phyloP scores from a whole-genome alignment of 345 rosid species.

The Carallia brachiata region DNA sequence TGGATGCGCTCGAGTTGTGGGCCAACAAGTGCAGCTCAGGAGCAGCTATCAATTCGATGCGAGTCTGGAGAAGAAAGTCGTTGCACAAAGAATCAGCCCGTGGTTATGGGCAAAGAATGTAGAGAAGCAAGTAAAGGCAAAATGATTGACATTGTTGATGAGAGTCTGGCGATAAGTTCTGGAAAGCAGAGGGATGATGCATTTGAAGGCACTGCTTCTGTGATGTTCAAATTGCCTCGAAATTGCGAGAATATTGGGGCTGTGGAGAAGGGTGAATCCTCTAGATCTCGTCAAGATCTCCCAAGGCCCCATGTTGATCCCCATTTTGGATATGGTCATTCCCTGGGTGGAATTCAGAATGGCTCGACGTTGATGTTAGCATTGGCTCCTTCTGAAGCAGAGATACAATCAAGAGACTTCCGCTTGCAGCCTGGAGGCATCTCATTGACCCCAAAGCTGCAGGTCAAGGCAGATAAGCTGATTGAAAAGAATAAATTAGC shows the following conservation, averaged over 20 bases:
- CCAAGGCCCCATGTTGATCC: constrained; percentile 4
- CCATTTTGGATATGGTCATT: constrained; percentile 7
- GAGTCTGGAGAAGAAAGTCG: constrained; percentile 18
- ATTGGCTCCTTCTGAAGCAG: constrained; percentile 23
- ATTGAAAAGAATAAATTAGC: constrained; percentile 21
- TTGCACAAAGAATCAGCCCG: constrained; percentile 7
- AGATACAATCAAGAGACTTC: constrained; percentile 22
- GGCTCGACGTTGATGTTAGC: background rate
- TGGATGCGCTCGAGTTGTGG: constrained; percentile 41
- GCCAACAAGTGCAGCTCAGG: constrained; percentile 15
- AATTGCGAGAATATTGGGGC: constrained; percentile 12
- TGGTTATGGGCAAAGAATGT: constrained; percentile 3
- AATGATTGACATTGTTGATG: constrained; percentile 23
- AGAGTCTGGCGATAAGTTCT: constrained; percentile 18
- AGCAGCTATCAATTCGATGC: constrained; percentile 2
- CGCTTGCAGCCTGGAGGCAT: constrained; percentile 20
- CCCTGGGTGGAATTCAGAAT: constrained; percentile 4
- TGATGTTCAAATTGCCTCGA: constrained; percentile 24
- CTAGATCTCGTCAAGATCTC: background rate
- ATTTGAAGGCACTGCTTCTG: constrained; percentile 25
- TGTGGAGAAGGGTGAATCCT: constrained; percentile 21
- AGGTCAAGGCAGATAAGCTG: constrained; percentile 24
- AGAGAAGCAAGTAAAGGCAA: constrained; percentile 24
- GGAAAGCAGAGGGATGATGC: constrained; percentile 27
- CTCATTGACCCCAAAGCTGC: constrained; percentile 21